Base-by-base conservation (phyloP, 176 grass and related monocot genomes). In the Elaeis guineensis region DNA sequence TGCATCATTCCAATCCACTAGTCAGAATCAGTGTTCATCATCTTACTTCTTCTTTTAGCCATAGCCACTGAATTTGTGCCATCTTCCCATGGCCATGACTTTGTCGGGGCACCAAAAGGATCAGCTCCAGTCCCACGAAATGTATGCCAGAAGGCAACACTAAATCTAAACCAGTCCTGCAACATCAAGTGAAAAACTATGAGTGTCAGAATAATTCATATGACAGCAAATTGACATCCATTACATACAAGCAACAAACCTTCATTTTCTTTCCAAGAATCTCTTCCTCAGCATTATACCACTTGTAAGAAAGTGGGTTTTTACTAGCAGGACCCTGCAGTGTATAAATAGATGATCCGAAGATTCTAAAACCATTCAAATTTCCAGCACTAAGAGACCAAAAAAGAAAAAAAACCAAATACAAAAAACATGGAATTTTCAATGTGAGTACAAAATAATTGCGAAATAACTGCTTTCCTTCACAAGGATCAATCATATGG, bases 201-300 rank as follows among this genome's bases (percentile, higher is more conserved):
- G 16, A 29, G 6, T 11, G 14, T 69, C 49, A 70, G 52, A 21
- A 51, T 0, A 60, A 66, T 5, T 25, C 25, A 35, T 4, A 54
- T 12, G 56, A 17, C 23, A 50, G 8, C 4, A 26, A 49, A 20
- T 44, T 44, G 35, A 44, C 9, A 44, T 44, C 17, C 25, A 21
- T 30, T 21, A 17, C 21, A 49, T 17, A 23, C 51, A 49, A 52
- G n/a, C 25, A 67, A 6, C 39, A 48, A 69, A 89, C 93, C 69
- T 98, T 92, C 93, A 98, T 98, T 69, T 98, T 98, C 76, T 83
- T 91, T n/a, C 87, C 84, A 9, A 98, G 84, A 57, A 98, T 85
- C 24, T 82, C 87, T 83, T 98, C 87, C 63, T 92, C 93, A 0
- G 77, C 84, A 57, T 89, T 89, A 35, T 92, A 92, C 93, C 84